Evolutionary conservation across 2,329 filamentous ascomycete species (phyloP).

Genomic region (Coniochaeta prunicola): DNA sequence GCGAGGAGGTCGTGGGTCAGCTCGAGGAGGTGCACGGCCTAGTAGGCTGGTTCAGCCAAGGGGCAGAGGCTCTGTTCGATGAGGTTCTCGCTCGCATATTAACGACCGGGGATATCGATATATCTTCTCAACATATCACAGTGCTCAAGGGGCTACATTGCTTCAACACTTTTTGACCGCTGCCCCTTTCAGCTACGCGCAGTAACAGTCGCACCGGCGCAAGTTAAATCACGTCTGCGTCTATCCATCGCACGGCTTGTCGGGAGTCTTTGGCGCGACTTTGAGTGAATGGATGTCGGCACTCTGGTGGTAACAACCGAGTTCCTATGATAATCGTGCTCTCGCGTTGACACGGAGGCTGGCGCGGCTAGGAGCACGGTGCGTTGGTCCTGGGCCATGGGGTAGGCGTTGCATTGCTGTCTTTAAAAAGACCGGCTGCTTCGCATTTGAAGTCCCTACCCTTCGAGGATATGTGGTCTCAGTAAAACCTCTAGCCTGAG

Average conservation of each 20-base stretch:
- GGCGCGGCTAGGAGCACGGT: slow-evolving; percentile 59
- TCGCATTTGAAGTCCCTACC: not conserved
- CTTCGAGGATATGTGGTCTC: not conserved
- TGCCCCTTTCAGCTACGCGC: not conserved
- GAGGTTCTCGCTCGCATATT: not conserved
- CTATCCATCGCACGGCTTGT: not conserved
- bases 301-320: not conserved
- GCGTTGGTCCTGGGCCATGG: slow-evolving; percentile 11
- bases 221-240: not conserved
- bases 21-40: slow-evolving; percentile 23
- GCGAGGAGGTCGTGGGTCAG: slow-evolving; percentile 29
- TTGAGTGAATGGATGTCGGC: not conserved
- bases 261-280: not conserved
- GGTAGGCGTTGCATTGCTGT: not conserved
- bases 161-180: not conserved
- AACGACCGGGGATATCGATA: not conserved
- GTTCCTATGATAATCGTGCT: slow-evolving; percentile 31
- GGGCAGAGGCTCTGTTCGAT: slow-evolving; percentile 27
- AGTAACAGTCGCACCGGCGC: not conserved
- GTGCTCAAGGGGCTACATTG: not conserved
- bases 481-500: no score
- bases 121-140: not conserved
- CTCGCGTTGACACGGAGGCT: slow-evolving; percentile 76
- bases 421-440: not conserved
- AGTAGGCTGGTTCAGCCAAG: slow-evolving; percentile 40